phyloP scores from a whole-genome alignment of 1,284 basidiomycete genomes.

The Caloboletus firmus region DNA sequence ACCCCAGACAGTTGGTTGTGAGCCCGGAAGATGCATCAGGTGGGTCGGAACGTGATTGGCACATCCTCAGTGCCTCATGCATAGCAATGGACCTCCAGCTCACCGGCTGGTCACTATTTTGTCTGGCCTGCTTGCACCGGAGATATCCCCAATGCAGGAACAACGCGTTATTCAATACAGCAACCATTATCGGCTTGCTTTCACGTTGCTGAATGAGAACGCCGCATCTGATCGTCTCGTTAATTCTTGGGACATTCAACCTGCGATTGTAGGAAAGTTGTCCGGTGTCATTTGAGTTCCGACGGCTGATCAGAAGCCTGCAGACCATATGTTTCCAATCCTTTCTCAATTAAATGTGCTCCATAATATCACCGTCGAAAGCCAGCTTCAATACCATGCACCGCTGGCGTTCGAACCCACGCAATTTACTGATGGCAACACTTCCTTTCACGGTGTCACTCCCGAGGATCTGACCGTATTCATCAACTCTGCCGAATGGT shows the following conservation, averaged over 20 bases:
- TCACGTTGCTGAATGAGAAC: conserved; percentile 87
- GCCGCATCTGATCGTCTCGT: conserved; percentile 63
- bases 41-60: conserved; percentile 18
- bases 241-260: conserved; percentile 70
- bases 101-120: conserved; percentile 42
- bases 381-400: conserved; percentile 90
- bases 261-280: conserved; percentile 60
- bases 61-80: conserved; percentile 12
- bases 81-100: conserved; percentile 11
- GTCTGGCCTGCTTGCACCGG: conserved; percentile 51
- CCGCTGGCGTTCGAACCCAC: conserved; percentile 81
- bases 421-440: conserved; percentile 34
- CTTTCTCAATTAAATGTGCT: conserved; percentile 61
- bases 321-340: conserved; percentile 72
- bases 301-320: conserved; percentile 15
- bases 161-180: conserved; percentile 74
- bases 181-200: conserved; percentile 75
- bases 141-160: conserved; percentile 43
- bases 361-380: conserved; percentile 92
- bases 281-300: conserved; percentile 10
- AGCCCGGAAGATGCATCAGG: conserved; percentile 30
- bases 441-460: conserved; percentile 57
- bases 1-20: conserved; percentile 23
- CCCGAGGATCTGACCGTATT: conserved; percentile 87
- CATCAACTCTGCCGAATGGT: conserved; percentile 96